Base-by-base conservation (phyloP, 208 protist genomes). In the Trypanosoma mega region DNA sequence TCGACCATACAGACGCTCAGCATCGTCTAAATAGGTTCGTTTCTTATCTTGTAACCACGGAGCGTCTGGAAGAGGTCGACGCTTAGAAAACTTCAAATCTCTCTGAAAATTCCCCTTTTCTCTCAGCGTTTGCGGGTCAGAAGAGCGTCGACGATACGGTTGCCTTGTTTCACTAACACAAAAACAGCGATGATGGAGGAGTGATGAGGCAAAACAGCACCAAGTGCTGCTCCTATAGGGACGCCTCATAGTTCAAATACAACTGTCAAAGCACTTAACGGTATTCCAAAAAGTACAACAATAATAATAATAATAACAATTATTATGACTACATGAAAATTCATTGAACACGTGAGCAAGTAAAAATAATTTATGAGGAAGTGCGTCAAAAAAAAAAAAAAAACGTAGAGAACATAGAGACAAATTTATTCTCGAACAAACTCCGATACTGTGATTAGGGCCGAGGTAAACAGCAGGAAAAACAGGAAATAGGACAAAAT, bases 1-100 rank as follows among this genome's bases (percentile, higher is more conserved):
- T 16, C 90, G 68, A 14, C 90, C 90, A 67, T 93, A 90, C 30
- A 93, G 68, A 3, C 90, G 80, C 69, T 96, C 90, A 4, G 90
- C 90, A 56, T 96, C 90, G 56, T 96, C 90, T 43, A 96, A 68
- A 68, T 96, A 96, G 20, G 83, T 92, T 53, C 76, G 70, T 30
- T 63, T 59, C 55, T 86, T 87, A 29, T 76, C 51, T 52, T 87
- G 73, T 8, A 81, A 69, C 86, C 90, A 96, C 55, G 86, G 86
- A 14, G 68, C 74, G 41, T 85, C 81, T 26, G 78, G 81, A 9
- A 93, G 78, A 1, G 90, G 86, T 24, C 86, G 72, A 29, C 78
- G 59, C 29, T 81, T 76, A 3, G 72, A 76, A 62, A 85, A 96
- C 56, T 80, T 83, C 58, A 80, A 62, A 62, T 96, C 90, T 44